Base-by-base conservation (phyloP, 106 monocot species). In the Dioscorea dumetorum region DNA sequence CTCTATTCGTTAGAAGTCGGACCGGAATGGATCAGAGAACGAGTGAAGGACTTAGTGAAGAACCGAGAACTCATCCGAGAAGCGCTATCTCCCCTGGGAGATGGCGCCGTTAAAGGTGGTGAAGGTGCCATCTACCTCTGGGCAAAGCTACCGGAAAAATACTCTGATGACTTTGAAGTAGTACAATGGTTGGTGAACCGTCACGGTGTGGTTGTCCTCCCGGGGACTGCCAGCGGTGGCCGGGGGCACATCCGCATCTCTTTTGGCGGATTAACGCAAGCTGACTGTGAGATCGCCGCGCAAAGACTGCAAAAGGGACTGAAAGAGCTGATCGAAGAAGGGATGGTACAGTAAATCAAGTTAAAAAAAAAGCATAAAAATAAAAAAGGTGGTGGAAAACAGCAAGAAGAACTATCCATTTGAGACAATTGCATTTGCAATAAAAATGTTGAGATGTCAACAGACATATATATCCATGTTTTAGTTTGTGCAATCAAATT, bases 101-200 rank as follows among this genome's bases (percentile, higher is more conserved):
- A 93, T 59, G 87, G 69, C 52, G 57, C 84, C 8, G 85, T 99
- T 16, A 87, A 81, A 63, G 99, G 99, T 11, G 99, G 99, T 0
- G 99, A 99, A 50, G 99, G 93, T 33, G 99, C 99, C 50, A 90
- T 99, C 60, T 99, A 99, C 71, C 88, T 99, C 15, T 99, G 99
- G 99, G 99, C 87, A 34, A 93, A 79, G 71, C 90, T 99, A 1
- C 99, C 99, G 0, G 90, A 93, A 18, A 68, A 73, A 15, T 80
- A 19, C 19, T 68, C 78, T 2, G 81, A 99, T 33, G 99, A 99
- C 76, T 93, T 75, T 57, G 90, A 85, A 67, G 99, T 99, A 20
- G 90, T 93, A 20, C 74, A 66, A 34, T 99, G 99, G 99, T 79
- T 99, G 10, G 80, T 83, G 11, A 70, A 73, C 28, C 82, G 80